Base-by-base conservation (phyloP, 257 asterid species). In the Nicotiana paniculata region DNA sequence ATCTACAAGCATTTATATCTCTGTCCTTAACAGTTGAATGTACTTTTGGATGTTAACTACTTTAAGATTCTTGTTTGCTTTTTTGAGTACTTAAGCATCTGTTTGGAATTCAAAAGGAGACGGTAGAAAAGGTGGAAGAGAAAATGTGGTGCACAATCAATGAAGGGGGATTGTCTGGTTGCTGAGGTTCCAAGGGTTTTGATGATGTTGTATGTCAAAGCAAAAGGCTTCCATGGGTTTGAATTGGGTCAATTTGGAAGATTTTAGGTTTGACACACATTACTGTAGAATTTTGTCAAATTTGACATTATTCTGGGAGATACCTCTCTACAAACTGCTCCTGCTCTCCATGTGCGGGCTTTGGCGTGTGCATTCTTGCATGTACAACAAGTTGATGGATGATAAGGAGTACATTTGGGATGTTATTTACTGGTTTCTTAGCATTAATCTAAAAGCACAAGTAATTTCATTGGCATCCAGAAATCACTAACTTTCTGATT, bases 401-500 rank as follows among this genome's bases (percentile, higher is more conserved):
- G 48, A 66, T 32, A 32, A 65, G 35, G 48, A 66, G 26, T 16
- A 32, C 74, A 66, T 32, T 13, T 65, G 48, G 48, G 74, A 66
- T 66, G 79, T 26, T 74, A 26, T 74, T 48, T 74, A 26, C 79
- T 26, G 39, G 4, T 74, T 1, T 72, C 15, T 0, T 21, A 24
- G 24, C 13, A 13, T 16, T 74, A 48, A 26, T 48, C 15, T 26
- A 12, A 7, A 26, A 74, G 4, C 16, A 8, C 79, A 48, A 74
- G 39, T 26, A 7, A 74, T 13, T n/a, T 46, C 21, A 43, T 46
- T 0, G 13, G 26, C 21, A 72, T 24, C 78, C 48, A 48, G 43
- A 26, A 48, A 74, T 48, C 79, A 74, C 63, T 74, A 51, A 74
- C 62, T 48, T 15, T 74, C 62, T 87, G 67, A 82, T 82, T 9